Evolutionary conservation across 75 land plant species (phyloP).

Genomic region (Chamaecyparis obtusa): DNA sequence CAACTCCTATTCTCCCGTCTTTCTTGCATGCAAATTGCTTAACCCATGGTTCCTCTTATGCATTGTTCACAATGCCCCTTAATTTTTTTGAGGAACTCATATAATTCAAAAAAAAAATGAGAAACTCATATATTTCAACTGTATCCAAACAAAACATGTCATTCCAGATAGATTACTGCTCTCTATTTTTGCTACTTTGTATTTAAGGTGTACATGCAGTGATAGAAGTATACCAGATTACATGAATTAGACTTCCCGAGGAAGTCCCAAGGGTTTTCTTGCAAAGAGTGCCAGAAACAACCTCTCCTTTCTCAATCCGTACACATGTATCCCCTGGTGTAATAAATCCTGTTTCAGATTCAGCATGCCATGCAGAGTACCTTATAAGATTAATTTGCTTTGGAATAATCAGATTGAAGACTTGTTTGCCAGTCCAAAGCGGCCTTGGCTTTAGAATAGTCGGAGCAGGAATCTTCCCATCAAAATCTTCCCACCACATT

Average conservation of each 20-base stretch:
- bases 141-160: background rate
- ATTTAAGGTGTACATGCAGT: background rate
- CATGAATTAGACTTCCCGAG: slow-evolving; percentile 93
- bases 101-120: background rate
- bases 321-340: slow-evolving; percentile 93
- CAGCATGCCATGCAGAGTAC: slow-evolving; percentile 82
- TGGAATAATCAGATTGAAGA: slow-evolving; percentile 95
- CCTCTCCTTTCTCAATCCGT: slow-evolving; percentile 92
- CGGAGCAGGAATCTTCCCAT: slow-evolving; percentile 92
- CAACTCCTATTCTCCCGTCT: too few species aligned
- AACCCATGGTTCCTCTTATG: too few species aligned
- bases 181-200: background rate
- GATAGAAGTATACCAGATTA: slow-evolving; percentile 69
- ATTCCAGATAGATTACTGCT: background rate
- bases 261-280: slow-evolving; percentile 96
- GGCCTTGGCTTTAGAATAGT: slow-evolving; percentile 94
- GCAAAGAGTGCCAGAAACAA: slow-evolving; percentile 88
- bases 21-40: too few species aligned
- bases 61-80: too few species aligned
- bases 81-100: too few species aligned
- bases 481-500: slow-evolving; percentile 99
- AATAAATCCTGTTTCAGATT: slow-evolving; percentile 62
- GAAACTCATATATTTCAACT: background rate
- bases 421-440: slow-evolving; percentile 98
- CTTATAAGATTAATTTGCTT: slow-evolving; percentile 93